phyloP scores from a whole-genome alignment of 805 yeast genomes.

The Dipodascus albidus region DNA sequence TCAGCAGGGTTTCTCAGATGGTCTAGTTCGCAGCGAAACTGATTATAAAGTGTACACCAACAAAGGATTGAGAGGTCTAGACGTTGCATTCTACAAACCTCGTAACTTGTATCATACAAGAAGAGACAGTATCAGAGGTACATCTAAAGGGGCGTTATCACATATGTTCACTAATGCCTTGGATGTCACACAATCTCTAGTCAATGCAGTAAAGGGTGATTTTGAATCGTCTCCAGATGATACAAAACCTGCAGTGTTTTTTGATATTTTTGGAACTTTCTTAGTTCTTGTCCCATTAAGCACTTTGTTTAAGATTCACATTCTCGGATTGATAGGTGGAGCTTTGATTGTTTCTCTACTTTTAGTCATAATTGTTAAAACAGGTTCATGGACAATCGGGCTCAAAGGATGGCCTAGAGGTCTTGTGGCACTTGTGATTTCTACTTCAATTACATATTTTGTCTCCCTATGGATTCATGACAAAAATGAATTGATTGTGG shows the following conservation, averaged over 20 bases:
- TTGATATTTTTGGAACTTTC: constrained; percentile 50
- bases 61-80: constrained; percentile 71
- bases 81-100: constrained; percentile 81
- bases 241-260: constrained; percentile 40
- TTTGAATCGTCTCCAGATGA: constrained; percentile 14
- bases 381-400: constrained; percentile 37
- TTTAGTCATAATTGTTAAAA: constrained; percentile 31
- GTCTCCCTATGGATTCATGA: constrained; percentile 31
- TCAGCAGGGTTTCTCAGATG: constrained; percentile 74
- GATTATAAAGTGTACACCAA: constrained; percentile 64
- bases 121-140: constrained; percentile 54
- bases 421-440: constrained; percentile 43
- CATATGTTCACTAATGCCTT: constrained; percentile 70
- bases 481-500: constrained; percentile 39
- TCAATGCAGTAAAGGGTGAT: constrained; percentile 28
- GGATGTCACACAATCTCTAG: constrained; percentile 43
- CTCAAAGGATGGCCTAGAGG: constrained; percentile 39
- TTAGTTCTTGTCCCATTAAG: constrained; percentile 45
- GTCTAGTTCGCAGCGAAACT: constrained; percentile 68
- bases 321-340: constrained; percentile 37
- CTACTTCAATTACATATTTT: constrained; percentile 30
- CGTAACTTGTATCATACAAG: constrained; percentile 74
- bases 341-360: constrained; percentile 45
- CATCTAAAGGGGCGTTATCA: constrained; percentile 62
- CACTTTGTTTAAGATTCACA: constrained; percentile 38